Base-by-base conservation (phyloP, 805 yeast species). In the Yarrowia bubula region DNA sequence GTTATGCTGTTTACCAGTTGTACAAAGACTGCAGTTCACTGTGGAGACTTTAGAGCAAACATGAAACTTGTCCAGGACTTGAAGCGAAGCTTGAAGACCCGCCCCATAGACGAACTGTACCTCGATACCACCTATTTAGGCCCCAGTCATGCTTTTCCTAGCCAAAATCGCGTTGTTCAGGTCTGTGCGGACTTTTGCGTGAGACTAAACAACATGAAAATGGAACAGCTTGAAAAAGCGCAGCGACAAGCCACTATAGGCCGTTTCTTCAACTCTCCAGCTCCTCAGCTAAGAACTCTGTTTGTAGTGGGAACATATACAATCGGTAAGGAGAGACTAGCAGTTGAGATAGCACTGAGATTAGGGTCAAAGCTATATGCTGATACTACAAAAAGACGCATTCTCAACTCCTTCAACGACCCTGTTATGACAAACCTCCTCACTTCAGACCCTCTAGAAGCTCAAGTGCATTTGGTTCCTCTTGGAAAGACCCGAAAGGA, bases 1-100 rank as follows among this genome's bases (percentile, higher is more conserved):
- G 83, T 95, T 0, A 89, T 92, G 67, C 75, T 92, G 11, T 88
- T 90, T 70, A 87, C 86, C 70, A 77, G 77, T 63, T 47, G 53
- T 10, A 61, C 65, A n/a, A 72, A 74, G 15, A 75, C 75, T 46
- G 79, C 81, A 4, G 75, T 95, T 37, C 99, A 95, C 74, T 92
- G 98, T 62, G 99, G 99, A 1, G 99, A 95, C 76, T 95, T 93
- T 71, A 78, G 99, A 66, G 91, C 92, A 10, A 82, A 83, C 68
- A 75, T 76, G 39, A 70, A 71, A 4, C 86, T 89, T 75, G 74
- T 88, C 14, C 67, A 70, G 3, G 79, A 82, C 18, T 66, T 79
- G 75, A 32, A 68, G 66, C 64, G 71, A 75, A 51, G 55, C 44
- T 48, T 71, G 43, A 68, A 51, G 61, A 67, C 64, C 15, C 70